These are phyloP conservation scores for Colletotrichum sansevieriae DNA, from an alignment of 2,329 filamentous ascomycete genomes.

Conservation along the genomic window DNA sequence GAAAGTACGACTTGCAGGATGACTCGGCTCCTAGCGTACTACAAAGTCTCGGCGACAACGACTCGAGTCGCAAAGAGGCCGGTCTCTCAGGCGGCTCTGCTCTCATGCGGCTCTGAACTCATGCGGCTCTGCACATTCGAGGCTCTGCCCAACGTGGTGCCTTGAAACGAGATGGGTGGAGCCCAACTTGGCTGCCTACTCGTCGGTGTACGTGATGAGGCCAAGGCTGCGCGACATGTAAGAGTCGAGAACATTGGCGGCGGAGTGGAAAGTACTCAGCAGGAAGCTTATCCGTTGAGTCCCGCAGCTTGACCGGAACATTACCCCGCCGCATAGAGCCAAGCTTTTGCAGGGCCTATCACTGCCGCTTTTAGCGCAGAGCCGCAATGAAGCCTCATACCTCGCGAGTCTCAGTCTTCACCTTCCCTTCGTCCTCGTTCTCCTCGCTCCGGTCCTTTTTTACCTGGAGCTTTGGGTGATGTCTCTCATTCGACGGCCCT, in stretches of 20 bases:
- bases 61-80: background rate
- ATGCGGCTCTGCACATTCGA: slow-evolving; percentile 1
- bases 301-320: background rate
- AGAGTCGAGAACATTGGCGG: background rate
- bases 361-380: slow-evolving; percentile 3
- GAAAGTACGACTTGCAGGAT: background rate
- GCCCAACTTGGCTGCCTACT: background rate
- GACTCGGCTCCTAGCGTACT: slow-evolving; percentile 3
- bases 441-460: background rate
- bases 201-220: slow-evolving; percentile 1
- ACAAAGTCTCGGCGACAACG: background rate
- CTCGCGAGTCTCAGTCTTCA: background rate
- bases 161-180: background rate
- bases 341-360: background rate
- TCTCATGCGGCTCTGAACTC: background rate
- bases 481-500: slow-evolving; percentile 15
- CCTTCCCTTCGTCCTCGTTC: background rate
- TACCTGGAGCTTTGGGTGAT: background rate
- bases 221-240: background rate
- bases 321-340: background rate
- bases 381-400: slow-evolving; percentile 1
- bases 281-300: background rate
- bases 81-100: slow-evolving; percentile 1
- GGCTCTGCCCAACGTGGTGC: background rate
- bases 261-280: background rate